These are phyloP conservation scores for Didymella keratinophila DNA, from an alignment of 2,329 filamentous ascomycete species.

Conservation along the genomic window DNA sequence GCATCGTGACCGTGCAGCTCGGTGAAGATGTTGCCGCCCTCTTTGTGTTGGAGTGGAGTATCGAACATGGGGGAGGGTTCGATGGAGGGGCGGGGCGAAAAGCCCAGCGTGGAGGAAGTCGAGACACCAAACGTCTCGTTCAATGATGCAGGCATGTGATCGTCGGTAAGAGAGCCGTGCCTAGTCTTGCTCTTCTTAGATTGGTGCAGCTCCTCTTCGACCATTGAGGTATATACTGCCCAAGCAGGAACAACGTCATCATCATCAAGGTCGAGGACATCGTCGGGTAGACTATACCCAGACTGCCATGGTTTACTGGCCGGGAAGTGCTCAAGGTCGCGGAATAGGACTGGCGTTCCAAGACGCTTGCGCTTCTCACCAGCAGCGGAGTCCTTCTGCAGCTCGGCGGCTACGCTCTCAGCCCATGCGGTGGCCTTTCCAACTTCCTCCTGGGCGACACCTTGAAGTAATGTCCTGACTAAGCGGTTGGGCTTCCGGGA, in stretches of 20 bases:
- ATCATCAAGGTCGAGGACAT: slow-evolving; percentile 36
- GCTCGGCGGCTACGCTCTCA: slow-evolving; percentile 28
- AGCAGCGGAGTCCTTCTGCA: slow-evolving; percentile 30
- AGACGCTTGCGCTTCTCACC: slow-evolving; percentile 44
- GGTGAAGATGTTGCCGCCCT: slow-evolving; percentile 42
- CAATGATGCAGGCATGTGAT: slow-evolving; percentile 32
- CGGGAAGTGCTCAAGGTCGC: slow-evolving; percentile 41
- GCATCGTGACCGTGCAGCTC: slow-evolving; percentile 32
- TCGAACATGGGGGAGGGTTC: slow-evolving; percentile 47
- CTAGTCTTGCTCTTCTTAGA: slow-evolving; percentile 36
- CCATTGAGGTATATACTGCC: slow-evolving; percentile 40
- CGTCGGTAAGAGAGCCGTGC: slow-evolving; percentile 20
- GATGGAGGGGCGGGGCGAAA: slow-evolving; percentile 41
- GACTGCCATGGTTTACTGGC: slow-evolving; percentile 44
- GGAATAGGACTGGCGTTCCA: slow-evolving; percentile 33
- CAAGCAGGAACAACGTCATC: slow-evolving; percentile 41
- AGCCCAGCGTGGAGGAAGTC: slow-evolving; percentile 33
- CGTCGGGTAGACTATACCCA: slow-evolving; percentile 41
- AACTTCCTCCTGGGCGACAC: slow-evolving; percentile 30
- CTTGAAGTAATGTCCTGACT: slow-evolving; percentile 29
- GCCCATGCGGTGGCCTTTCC: slow-evolving; percentile 40
- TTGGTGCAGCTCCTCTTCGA: slow-evolving; percentile 34
- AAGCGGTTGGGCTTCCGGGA: slow-evolving; percentile 26
- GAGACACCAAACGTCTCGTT: slow-evolving; percentile 32
- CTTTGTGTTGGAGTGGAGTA: slow-evolving; percentile 22